Evolutionary conservation across 441 rosid species (phyloP).

Genomic region (Omphalea diandra): DNA sequence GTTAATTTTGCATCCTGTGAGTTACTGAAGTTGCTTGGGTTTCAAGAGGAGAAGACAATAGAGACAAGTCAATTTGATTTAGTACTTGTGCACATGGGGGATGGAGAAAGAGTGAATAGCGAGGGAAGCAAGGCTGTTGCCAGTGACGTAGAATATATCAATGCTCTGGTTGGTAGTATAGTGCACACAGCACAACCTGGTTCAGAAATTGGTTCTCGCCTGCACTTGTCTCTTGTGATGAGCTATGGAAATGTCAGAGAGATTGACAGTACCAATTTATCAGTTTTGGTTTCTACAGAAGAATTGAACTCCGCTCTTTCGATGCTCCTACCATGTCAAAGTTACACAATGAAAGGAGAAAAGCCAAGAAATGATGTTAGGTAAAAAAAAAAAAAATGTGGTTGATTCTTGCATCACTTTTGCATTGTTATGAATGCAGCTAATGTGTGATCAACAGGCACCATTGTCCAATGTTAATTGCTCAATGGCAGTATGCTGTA

Average conservation of each 20-base stretch:
- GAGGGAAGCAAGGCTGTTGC: slow-evolving; percentile 25
- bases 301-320: slow-evolving; percentile 40
- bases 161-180: slow-evolving; percentile 55
- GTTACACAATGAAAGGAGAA: slow-evolving; percentile 83
- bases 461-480: slow-evolving; percentile 75
- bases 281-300: slow-evolving; percentile 38
- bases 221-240: slow-evolving; percentile 74
- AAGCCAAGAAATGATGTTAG: slow-evolving; percentile 57
- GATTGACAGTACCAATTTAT: slow-evolving; percentile 30
- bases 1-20: slow-evolving; percentile 34
- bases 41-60: slow-evolving; percentile 51
- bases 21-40: slow-evolving; percentile 64
- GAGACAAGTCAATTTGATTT: slow-evolving; percentile 59
- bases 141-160: slow-evolving; percentile 32
- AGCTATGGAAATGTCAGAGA: slow-evolving; percentile 60
- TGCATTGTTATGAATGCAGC: background rate
- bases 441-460: slow-evolving; percentile 50
- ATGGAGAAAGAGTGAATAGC: slow-evolving; percentile 33
- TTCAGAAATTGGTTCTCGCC: slow-evolving; percentile 53
- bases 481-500: slow-evolving; percentile 87
- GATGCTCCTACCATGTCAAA: slow-evolving; percentile 62
- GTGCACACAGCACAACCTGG: slow-evolving; percentile 51
- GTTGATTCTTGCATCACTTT: slow-evolving; percentile 7
- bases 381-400: slow-evolving; percentile 36
- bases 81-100: slow-evolving; percentile 63